phyloP scores from a whole-genome alignment of 176 grass and related monocot genomes.

The Typha latifolia region DNA sequence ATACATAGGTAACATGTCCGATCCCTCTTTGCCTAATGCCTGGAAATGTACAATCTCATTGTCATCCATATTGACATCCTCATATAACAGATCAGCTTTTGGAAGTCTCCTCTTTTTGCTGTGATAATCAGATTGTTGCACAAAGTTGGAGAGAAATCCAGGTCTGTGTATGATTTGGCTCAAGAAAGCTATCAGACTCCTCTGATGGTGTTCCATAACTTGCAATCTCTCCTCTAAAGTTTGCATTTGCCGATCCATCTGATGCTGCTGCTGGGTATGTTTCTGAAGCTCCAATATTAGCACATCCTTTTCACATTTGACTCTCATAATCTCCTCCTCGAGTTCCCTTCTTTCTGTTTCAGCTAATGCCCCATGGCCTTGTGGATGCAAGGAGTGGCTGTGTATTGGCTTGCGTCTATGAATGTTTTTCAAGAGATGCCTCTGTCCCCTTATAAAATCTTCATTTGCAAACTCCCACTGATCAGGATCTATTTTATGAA shows the following conservation, averaged over 20 bases:
- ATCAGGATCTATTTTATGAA: conserved; percentile 82
- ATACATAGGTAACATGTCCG: conserved; percentile 9
- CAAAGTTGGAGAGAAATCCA: conserved; percentile 40
- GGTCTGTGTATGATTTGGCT: conserved; percentile 53
- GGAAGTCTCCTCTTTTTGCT: conserved; percentile 71
- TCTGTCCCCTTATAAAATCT: conserved; percentile 58
- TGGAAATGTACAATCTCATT: conserved; percentile 3
- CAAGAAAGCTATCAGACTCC: conserved; percentile 44
- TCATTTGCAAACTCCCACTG: conserved; percentile 97
- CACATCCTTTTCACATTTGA: conserved; percentile 46
- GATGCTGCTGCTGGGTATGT: conserved; percentile 50
- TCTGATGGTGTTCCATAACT: conserved; percentile 52
- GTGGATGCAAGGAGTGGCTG: conserved; percentile 64
- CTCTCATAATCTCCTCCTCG: conserved; percentile 64
- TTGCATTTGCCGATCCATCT: conserved; percentile 67
- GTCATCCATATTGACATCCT: conserved; percentile 35
- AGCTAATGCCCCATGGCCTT: conserved; percentile 34
- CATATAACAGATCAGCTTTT: conserved; percentile 27
- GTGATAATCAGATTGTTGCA: conserved; percentile 36
- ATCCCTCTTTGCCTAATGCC: conserved; percentile 5
- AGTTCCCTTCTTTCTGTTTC: conserved; percentile 61
- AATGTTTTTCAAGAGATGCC: conserved; percentile 60
- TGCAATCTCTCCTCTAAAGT: conserved; percentile 66
- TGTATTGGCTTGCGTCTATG: conserved; percentile 83
- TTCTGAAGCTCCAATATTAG: conserved; percentile 49